phyloP scores from a whole-genome alignment of 352 stramenopile genomes.

The Globisporangium canariense region DNA sequence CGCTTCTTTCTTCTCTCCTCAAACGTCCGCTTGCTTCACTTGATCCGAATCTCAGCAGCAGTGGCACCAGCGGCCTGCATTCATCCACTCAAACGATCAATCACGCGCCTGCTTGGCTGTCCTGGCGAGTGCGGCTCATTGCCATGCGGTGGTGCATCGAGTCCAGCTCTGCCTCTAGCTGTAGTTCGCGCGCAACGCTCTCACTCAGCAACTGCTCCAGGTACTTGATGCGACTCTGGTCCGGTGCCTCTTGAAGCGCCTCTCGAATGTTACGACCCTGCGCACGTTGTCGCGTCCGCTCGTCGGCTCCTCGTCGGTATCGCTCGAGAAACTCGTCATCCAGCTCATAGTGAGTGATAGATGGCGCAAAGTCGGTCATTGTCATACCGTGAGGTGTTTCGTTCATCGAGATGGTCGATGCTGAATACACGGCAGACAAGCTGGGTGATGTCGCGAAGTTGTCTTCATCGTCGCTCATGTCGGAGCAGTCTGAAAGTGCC shows the following conservation, averaged over 20 bases:
- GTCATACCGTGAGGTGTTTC: conserved; percentile 21
- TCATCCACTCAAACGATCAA: conserved; percentile 18
- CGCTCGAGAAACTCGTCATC: conserved; percentile 49
- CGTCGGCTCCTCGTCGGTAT: conserved; percentile 59
- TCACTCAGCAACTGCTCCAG: conserved; percentile 82
- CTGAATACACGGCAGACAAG: conserved; percentile 27
- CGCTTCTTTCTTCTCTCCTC: background rate
- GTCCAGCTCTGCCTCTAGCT: conserved; percentile 78
- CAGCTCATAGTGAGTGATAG: conserved; percentile 19
- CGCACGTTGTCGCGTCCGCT: conserved; percentile 73
- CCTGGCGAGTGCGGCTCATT: conserved; percentile 17
- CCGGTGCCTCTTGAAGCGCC: conserved; percentile 63
- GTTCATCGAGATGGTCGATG: conserved; percentile 24
- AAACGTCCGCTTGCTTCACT: background rate
- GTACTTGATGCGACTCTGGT: conserved; percentile 87
- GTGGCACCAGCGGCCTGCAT: background rate
- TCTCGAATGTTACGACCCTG: conserved; percentile 80
- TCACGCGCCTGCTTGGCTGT: conserved; percentile 15
- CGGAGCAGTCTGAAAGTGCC: conserved; percentile 72
- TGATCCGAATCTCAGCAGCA: background rate
- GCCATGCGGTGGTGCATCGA: conserved; percentile 51
- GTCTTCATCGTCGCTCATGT: conserved; percentile 83
- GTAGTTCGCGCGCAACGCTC: conserved; percentile 78
- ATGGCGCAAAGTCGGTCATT: conserved; percentile 27
- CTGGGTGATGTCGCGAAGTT: conserved; percentile 33